Conservation (phyloP, 2,329 filamentous ascomycete genomes). For the Aspergillus felis region DNA sequence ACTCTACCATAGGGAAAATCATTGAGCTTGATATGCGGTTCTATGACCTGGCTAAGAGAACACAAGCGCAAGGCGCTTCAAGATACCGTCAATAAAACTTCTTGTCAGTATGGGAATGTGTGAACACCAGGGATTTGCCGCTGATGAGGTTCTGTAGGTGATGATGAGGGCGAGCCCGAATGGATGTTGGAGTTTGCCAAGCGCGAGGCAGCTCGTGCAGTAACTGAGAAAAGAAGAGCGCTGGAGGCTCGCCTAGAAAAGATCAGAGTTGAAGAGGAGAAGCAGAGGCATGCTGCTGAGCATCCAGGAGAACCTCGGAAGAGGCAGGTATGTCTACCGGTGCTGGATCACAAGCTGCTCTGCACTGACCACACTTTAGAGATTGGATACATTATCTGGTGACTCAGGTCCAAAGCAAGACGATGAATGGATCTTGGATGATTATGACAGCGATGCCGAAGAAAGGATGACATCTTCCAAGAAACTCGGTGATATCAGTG, state of each 20-base stretch:
- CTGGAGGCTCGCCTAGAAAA: conserved; percentile 67
- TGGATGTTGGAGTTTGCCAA: conserved; percentile 81
- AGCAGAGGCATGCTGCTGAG: conserved; percentile 51
- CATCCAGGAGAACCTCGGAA: conserved; percentile 48
- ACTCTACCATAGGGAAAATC: conserved; percentile 67
- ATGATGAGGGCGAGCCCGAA: conserved; percentile 67
- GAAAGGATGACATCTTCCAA: conserved; percentile 21
- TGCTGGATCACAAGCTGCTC: neutral
- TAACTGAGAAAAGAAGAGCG: conserved; percentile 64
- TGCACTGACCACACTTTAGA: conserved; percentile 20
- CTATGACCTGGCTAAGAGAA: conserved; percentile 85
- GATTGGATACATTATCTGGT: conserved; percentile 17
- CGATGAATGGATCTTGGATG: conserved; percentile 69
- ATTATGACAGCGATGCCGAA: conserved; percentile 65
- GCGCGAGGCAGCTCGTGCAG: conserved; percentile 62
- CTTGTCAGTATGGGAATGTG: conserved; percentile 31
- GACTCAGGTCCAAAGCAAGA: conserved; percentile 48
- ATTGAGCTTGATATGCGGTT: conserved; percentile 81
- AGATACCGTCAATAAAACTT: conserved; percentile 47
- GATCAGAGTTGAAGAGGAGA: conserved; percentile 59
- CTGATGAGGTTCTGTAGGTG: conserved; percentile 29
- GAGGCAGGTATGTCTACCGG: conserved; percentile 34
- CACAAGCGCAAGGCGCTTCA: conserved; percentile 64
- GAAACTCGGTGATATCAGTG: conserved; percentile 34
- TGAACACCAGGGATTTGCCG: neutral